Conservation (phyloP, 169 alveolate species). For the Neospora caninum region DNA sequence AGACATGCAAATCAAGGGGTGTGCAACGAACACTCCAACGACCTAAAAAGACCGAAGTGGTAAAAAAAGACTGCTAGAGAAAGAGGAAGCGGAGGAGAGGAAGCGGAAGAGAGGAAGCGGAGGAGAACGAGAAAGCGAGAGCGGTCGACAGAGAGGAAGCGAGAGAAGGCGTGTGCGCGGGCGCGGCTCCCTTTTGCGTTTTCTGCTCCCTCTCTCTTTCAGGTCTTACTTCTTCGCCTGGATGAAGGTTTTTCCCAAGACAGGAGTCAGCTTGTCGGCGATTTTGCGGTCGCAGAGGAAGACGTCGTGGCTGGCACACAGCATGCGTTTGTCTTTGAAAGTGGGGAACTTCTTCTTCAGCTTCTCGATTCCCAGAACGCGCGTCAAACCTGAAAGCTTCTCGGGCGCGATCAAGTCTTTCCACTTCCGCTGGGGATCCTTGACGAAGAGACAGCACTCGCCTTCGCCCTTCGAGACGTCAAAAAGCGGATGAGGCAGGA, state of each 20-base stretch:
- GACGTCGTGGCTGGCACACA: slow-evolving; percentile 73
- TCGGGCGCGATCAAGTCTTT: slow-evolving; percentile 65
- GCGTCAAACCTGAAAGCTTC: slow-evolving; percentile 31
- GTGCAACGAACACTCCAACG: not conserved
- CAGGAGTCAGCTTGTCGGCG: slow-evolving; percentile 65
- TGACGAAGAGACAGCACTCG: slow-evolving; percentile 71
- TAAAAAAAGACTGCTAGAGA: not conserved
- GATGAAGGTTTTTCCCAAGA: slow-evolving; percentile 71
- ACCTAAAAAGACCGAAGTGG: not conserved
- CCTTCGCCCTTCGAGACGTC: slow-evolving; percentile 56
- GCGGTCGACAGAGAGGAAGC: not conserved
- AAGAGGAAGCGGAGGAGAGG: not conserved
- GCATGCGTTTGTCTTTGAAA: slow-evolving; percentile 67
- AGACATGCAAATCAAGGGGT: not conserved
- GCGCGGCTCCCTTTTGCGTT: too few species aligned
- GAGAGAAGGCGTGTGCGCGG: too few species aligned
- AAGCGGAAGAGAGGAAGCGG: not conserved
- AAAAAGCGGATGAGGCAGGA: slow-evolving; percentile 58
- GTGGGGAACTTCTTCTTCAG: slow-evolving; percentile 72
- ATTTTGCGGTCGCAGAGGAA: slow-evolving; percentile 70
- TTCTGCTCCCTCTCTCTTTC: too few species aligned
- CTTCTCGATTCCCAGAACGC: slow-evolving; percentile 70
- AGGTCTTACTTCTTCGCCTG: slow-evolving; percentile 70
- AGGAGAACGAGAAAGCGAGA: not conserved
- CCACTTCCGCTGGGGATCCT: slow-evolving; percentile 79